A percentile compares a stretch with the other conserved stretches of the same genome.
Conservation (phyloP, 2,329 filamentous ascomycete genomes). For the Fusarium sp. region DNA sequence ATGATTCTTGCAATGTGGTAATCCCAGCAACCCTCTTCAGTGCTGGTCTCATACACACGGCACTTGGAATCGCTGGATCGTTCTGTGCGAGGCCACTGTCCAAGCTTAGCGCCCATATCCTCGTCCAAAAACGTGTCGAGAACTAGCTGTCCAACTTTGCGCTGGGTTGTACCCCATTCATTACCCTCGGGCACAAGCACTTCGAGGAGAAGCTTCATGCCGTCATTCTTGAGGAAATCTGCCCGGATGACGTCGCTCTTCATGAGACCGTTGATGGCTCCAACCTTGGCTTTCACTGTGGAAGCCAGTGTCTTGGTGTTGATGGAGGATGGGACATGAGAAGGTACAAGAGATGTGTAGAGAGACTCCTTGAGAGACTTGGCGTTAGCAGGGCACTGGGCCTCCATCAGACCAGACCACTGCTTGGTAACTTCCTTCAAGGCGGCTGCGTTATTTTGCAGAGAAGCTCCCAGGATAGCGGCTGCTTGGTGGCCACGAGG, state of each 20-base stretch:
- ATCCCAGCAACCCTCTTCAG: slow-evolving; percentile 69
- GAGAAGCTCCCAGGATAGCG: slow-evolving; percentile 65
- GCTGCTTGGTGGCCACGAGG: slow-evolving; percentile 65
- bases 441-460: slow-evolving; percentile 75
- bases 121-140: slow-evolving; percentile 75
- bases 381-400: slow-evolving; percentile 51
- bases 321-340: slow-evolving; percentile 30
- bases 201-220: slow-evolving; percentile 66
- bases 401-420: slow-evolving; percentile 58
- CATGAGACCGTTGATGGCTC: slow-evolving; percentile 67
- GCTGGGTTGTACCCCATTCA: slow-evolving; percentile 63
- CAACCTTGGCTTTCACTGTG: slow-evolving; percentile 56
- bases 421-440: slow-evolving; percentile 62
- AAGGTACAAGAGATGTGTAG: slow-evolving; percentile 57
- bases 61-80: slow-evolving; percentile 54
- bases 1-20: slow-evolving; percentile 60
- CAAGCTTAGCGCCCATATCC: slow-evolving; percentile 68
- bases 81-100: slow-evolving; percentile 64
- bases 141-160: slow-evolving; percentile 68
- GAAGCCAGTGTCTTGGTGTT: slow-evolving; percentile 44
- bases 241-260: slow-evolving; percentile 63
- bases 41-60: slow-evolving; percentile 44
- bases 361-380: slow-evolving; percentile 53
- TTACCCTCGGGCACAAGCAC: slow-evolving; percentile 62
- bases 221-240: slow-evolving; percentile 66